Percentiles rank a stretch among this genome's conserved stretches.
These are phyloP conservation scores for Ricinus communis DNA, from an alignment of 345 rosid species.

Conservation along the genomic window DNA sequence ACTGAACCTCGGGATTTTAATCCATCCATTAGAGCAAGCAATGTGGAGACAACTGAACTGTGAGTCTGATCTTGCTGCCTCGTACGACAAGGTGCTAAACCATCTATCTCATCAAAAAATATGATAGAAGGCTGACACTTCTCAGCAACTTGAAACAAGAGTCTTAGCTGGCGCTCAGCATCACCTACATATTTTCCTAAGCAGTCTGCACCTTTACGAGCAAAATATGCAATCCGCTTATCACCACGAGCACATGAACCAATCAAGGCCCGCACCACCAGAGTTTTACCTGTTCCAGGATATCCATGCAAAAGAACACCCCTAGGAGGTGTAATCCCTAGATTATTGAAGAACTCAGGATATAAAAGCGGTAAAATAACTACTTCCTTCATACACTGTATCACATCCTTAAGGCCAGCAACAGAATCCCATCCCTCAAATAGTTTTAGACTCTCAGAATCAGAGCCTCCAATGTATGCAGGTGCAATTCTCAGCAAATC, in stretches of 20 bases:
- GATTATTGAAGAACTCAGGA: conserved; percentile 89
- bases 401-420: conserved; percentile 94
- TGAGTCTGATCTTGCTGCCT: conserved; percentile 99
- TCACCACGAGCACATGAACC: conserved; percentile 96
- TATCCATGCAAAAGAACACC: conserved; percentile 97
- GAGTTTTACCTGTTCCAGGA: conserved; percentile 99
- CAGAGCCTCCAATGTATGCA: conserved; percentile 83
- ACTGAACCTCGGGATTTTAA: conserved; percentile 96
- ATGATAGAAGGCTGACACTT: conserved; percentile 93
- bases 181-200: conserved; percentile 99
- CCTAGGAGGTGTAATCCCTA: conserved; percentile 92
- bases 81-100: conserved; percentile 85
- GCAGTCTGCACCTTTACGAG: conserved; percentile 99
- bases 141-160: conserved; percentile 98
- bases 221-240: conserved; percentile 91
- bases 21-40: conserved; percentile 95
- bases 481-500: conserved; percentile 95
- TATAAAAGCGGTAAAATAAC: conserved; percentile 89
- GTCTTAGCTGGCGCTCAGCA: conserved; percentile 97
- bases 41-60: conserved; percentile 95
- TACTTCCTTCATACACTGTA: conserved; percentile 94
- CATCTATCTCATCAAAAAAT: conserved; percentile 98
- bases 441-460: conserved; percentile 50
- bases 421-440: conserved; percentile 97
- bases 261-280: conserved; percentile 89